These are phyloP conservation scores for Camellia granthamiana DNA, from an alignment of 148 eudicot genomes.

Conservation along the genomic window DNA sequence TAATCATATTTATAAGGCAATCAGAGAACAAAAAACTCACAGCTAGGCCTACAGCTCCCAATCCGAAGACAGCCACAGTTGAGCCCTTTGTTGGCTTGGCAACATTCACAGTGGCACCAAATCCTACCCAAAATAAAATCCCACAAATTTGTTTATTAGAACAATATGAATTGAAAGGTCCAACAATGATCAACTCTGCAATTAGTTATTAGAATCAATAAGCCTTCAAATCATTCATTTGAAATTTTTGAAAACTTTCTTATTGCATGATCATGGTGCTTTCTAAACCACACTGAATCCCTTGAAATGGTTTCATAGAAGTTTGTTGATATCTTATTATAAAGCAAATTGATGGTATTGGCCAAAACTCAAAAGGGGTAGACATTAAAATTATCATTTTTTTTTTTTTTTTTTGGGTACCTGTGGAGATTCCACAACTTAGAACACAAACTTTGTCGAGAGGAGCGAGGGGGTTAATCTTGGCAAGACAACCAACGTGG, in stretches of 20 bases:
- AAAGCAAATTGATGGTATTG: neutral
- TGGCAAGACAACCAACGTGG: slow-evolving; percentile 28
- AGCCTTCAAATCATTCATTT: too few relatives aligned
- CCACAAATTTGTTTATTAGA: neutral
- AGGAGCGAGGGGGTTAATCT: slow-evolving; percentile 28
- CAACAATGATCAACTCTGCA: too few relatives aligned
- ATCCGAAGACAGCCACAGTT: slow-evolving; percentile 73
- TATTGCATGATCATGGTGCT: too few relatives aligned
- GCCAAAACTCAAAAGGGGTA: neutral
- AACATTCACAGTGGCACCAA: slow-evolving; percentile 84
- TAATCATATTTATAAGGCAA: neutral
- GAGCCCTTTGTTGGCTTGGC: slow-evolving; percentile 78
- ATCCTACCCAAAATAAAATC: slow-evolving; percentile 31
- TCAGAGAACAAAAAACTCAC: slow-evolving; percentile 40
- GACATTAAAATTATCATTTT: too few relatives aligned
- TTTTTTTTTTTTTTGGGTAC: neutral
- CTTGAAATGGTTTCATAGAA: too few relatives aligned
- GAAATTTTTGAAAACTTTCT: too few relatives aligned
- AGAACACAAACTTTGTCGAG: slow-evolving; percentile 35
- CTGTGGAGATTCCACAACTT: slow-evolving; percentile 41
- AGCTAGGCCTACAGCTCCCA: slow-evolving; percentile 90
- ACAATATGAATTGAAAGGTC: neutral
- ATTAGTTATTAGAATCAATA: too few relatives aligned
- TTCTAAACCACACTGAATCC: too few relatives aligned
- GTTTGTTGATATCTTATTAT: too few relatives aligned